Base-by-base conservation (phyloP, 1,284 basidiomycete species). In the Puccinia hordei region DNA sequence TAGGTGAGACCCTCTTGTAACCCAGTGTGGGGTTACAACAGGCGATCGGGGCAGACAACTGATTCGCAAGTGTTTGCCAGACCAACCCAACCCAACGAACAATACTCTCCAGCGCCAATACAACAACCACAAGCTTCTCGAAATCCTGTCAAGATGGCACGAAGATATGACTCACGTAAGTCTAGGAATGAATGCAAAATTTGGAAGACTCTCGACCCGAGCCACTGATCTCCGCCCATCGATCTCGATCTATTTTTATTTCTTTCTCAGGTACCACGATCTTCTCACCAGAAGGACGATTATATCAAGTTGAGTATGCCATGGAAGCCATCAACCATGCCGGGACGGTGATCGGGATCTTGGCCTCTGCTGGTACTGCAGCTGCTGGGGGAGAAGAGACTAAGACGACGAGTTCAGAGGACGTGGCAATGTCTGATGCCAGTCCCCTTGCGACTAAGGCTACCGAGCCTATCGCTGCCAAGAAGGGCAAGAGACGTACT, bases 281-380 rank as follows among this genome's bases (percentile, higher is more conserved):
- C 88, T 96, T 96, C 89, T 95, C 94, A 80, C 94, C 94, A 65
- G 94, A 96, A 87, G 94, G 93, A 41, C 82, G 85, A 17, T 82
- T 86, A 22, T 86, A 75, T 57, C 57, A 86, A 94, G 95, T 98
- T 88, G 95, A 98, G 88, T 98, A 98, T 90, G 95, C 95, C 73
- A 98, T 98, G 95, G 95, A 98, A 86, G 95, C 95, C 82, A 98
- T 98, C 88, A 95, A 94, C 38, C 94, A 96, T 84, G 95, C 95
- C 38, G 95, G 95, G 82, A 95, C 95, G 19, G 94, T 97, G 63
- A 90, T 98, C 41, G 95, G 94, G 57, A 92, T 98, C 77, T 89
- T 97, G n/a, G 93, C 77, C 41, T 73, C 77, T 44, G 68, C 35
- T 44, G 49, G 41, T 35, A 35, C 35, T 4, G 1, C 33, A 66